A percentile compares a stretch with the other conserved stretches of the same genome.
Conservation (phyloP, 2,329 filamentous ascomycete species). For the Hysterium pulicare region DNA sequence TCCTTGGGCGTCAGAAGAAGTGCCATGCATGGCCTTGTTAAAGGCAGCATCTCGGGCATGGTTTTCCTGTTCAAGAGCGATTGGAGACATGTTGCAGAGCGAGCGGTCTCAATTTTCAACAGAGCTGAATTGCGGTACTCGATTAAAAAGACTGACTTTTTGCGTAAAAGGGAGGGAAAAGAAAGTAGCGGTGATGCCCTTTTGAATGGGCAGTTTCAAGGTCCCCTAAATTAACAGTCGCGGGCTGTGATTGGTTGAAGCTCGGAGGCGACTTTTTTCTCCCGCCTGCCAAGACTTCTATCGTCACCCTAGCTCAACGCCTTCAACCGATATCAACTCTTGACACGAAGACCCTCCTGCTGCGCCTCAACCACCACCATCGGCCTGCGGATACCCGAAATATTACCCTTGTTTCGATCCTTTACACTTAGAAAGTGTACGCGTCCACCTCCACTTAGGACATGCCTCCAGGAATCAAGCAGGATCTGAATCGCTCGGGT, state of each 20-base stretch:
- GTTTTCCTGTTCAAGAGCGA: conserved; percentile 73
- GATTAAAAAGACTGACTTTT: background rate
- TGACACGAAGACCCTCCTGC: no score
- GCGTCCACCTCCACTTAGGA: background rate
- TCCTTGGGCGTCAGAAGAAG: conserved; percentile 65
- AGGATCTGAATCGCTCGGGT: conserved; percentile 89
- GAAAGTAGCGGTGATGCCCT: background rate
- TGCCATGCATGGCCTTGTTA: conserved; percentile 82
- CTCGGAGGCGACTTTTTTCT: no score
- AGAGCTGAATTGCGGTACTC: background rate
- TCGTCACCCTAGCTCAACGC: no score
- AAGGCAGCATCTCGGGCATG: conserved; percentile 83
- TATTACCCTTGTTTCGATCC: background rate
- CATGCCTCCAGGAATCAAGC: conserved; percentile 64
- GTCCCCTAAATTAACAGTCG: no score
- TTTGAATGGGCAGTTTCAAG: no score
- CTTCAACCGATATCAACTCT: no score
- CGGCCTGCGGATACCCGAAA: no score
- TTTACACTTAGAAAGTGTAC: background rate
- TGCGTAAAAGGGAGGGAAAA: background rate
- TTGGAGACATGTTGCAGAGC: conserved; percentile 51
- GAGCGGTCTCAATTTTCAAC: background rate
- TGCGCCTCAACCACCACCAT: no score
- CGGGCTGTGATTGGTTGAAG: no score
- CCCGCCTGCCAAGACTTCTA: no score